phyloP scores from a whole-genome alignment of 2,329 filamentous ascomycete species.

The Magnaporthiopsis incrustans region DNA sequence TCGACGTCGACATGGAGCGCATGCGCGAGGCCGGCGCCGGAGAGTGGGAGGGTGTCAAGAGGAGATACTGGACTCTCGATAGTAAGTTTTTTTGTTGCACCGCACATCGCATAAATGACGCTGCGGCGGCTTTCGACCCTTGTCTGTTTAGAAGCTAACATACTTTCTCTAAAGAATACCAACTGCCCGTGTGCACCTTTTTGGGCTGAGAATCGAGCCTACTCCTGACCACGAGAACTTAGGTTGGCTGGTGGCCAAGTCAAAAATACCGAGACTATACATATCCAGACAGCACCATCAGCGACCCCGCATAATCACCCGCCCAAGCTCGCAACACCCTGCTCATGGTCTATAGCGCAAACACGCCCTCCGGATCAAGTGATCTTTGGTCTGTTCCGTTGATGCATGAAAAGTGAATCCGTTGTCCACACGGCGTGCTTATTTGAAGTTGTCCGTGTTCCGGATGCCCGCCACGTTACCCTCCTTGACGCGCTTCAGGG shows the following conservation, averaged over 20 bases:
- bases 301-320: neutral
- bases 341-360: neutral
- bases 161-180: conserved; percentile 45
- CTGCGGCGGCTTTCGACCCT: conserved; percentile 4
- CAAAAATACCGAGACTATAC: neutral
- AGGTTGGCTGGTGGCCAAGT: neutral
- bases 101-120: too few species aligned
- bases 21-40: conserved; percentile 59
- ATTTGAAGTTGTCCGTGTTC: conserved; percentile 55
- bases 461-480: conserved; percentile 58
- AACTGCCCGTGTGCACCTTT: conserved; percentile 66
- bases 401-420: neutral
- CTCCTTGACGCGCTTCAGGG: conserved; percentile 54
- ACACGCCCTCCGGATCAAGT: neutral
- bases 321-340: neutral
- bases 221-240: neutral
- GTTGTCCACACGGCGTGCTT: conserved; percentile 7
- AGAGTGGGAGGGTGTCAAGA: conserved; percentile 82
- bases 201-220: conserved; percentile 42
- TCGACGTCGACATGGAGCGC: conserved; percentile 59
- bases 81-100: conserved; percentile 34
- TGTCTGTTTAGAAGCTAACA: conserved; percentile 16
- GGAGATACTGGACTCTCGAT: conserved; percentile 84
- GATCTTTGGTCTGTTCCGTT: neutral
- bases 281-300: neutral